Evolutionary conservation across 2,329 filamentous ascomycete species (phyloP), one percentile per base, ranked within the genome.

Genomic region (Alternaria gaisen): DNA sequence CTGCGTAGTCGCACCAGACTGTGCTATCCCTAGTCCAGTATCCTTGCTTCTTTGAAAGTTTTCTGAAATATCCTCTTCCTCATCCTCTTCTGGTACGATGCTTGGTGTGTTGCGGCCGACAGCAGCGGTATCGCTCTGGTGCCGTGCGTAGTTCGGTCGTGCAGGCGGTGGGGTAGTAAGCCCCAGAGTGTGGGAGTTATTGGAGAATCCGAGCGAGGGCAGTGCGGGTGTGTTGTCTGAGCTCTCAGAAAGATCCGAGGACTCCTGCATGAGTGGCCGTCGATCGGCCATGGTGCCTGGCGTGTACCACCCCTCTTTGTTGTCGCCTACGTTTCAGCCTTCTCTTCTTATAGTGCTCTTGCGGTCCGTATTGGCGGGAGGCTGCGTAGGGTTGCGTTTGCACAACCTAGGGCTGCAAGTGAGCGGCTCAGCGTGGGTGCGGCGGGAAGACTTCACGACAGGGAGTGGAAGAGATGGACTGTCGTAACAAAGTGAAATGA

Each of bases 21-120:
- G 59, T 38, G 67, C 73, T 53, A 81, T 80, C 8, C 79, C 79
- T 34, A 81, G 61, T 12, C 80, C 80, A 44, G 56, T 63, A 18
- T 68, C 67, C 22, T 64, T 52, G 20, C 30, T 62, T 18, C 50
- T 52, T n/a, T 58, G 58, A 50, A 73, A 70, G 42, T 62, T 67
- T 26, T 72, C 67, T 40, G 68, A 67, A 24, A 74, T 68, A 54
- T 76, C 76, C 44, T 75, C 78, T 3, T 76, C 78, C 52, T 77
- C 77, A 18, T 77, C 71, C 32, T 76, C 72, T 38, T 75, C 73
- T 20, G 60, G 47, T 46, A 74, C 64, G 8, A 71, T 72, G 32
- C 74, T 65, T 6, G 69, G 67, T 12, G 69, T 62, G 53, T 60
- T 68, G 20, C 73, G 68, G 20, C 79, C 77, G 54, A 70, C 69